phyloP scores from a whole-genome alignment of 345 rosid species.

The Mangifera indica region DNA sequence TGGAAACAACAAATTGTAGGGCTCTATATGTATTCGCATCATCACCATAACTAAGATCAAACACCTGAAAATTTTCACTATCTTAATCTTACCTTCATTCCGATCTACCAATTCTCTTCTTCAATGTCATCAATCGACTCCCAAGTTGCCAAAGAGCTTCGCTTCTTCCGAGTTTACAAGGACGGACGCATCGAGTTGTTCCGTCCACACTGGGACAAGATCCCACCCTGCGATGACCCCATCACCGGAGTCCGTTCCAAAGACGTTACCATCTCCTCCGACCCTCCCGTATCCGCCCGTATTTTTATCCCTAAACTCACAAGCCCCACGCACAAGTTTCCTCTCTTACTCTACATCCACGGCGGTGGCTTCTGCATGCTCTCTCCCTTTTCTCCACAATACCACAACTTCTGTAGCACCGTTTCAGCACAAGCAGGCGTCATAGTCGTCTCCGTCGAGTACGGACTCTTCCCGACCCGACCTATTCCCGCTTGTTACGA shows the following conservation, averaged over 20 bases:
- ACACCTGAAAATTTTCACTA: too few species aligned
- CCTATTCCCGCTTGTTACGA: conserved; percentile 48
- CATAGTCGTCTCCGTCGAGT: conserved; percentile 38
- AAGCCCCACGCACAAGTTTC: conserved; percentile 23
- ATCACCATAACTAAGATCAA: too few species aligned
- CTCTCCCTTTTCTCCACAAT: conserved; percentile 32
- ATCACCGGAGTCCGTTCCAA: conserved; percentile 27
- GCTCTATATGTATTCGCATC: too few species aligned
- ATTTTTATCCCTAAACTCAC: conserved; percentile 34
- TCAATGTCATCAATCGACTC: conserved; percentile 20
- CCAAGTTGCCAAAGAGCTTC: conserved; percentile 17
- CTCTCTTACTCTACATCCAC: conserved; percentile 40
- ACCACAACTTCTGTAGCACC: conserved; percentile 28
- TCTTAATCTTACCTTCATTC: too few species aligned
- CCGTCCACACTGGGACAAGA: not conserved
- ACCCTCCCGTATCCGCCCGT: conserved; percentile 31
- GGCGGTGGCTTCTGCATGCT: conserved; percentile 42
- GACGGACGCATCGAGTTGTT: conserved; percentile 26
- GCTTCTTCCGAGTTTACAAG: conserved; percentile 27
- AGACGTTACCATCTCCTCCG: conserved; percentile 30
- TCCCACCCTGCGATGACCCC: conserved; percentile 20
- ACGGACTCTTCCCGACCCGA: conserved; percentile 40
- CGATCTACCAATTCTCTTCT: not conserved
- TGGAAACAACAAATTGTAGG: too few species aligned
- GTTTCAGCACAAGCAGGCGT: conserved; percentile 29